Evolutionary conservation across 345 rosid genomes (phyloP).

Genomic region (Balakata baccata): DNA sequence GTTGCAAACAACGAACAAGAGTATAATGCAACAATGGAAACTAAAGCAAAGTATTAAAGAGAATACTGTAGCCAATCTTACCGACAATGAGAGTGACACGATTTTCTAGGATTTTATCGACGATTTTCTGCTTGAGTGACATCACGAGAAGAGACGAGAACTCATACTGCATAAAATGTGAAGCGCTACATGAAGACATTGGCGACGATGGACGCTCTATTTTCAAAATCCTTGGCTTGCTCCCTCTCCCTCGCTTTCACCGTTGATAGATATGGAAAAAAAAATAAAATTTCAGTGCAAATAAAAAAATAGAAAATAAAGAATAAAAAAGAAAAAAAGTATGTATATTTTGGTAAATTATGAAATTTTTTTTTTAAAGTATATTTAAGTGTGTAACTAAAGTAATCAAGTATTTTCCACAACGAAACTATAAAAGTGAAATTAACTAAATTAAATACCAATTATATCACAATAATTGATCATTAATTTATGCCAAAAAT

Average conservation of each 20-base stretch:
- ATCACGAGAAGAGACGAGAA: constrained; percentile 68
- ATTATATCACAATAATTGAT: no score
- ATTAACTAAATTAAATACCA: no score
- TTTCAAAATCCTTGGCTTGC: not conserved
- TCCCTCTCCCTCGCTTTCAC: not conserved
- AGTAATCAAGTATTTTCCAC: no score
- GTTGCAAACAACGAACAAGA: not conserved
- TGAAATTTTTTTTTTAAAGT: no score
- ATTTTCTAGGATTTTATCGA: constrained; percentile 76
- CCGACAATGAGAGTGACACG: constrained; percentile 96
- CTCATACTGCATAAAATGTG: constrained; percentile 36
- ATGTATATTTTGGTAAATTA: no score
- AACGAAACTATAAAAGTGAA: no score
- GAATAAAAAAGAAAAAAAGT: no score
- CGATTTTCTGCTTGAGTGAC: constrained; percentile 60
- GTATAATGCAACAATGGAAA: not conserved
- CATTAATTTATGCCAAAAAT: no score
- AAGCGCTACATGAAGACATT: constrained; percentile 44
- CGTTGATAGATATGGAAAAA: no score
- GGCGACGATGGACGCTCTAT: constrained; percentile 64
- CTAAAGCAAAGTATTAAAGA: not conserved
- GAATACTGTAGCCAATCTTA: constrained; percentile 88
- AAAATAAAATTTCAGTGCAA: no score
- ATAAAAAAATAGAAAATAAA: no score
- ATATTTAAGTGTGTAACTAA: no score